Conservation (phyloP, 257 asterid species). For the Vinca minor region DNA sequence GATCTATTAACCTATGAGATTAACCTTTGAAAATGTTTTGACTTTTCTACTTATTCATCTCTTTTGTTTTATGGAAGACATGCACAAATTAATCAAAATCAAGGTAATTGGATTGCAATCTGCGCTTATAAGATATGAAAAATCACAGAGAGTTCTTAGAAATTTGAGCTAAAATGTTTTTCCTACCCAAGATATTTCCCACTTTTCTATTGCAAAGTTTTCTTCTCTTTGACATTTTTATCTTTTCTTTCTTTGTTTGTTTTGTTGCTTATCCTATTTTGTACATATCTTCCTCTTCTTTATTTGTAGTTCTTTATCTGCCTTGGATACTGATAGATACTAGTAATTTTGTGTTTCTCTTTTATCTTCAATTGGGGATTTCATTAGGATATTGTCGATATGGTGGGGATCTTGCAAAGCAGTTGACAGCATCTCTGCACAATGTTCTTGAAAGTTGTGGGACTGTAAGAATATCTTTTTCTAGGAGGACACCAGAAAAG, state of each 20-base stretch:
- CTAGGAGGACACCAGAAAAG: conserved; percentile 90
- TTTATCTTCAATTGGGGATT: conserved; percentile 13
- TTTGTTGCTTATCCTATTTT: background rate
- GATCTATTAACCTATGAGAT: too few species aligned
- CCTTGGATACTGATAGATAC: background rate
- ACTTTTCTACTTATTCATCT: background rate
- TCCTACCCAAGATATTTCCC: background rate
- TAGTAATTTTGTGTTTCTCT: background rate
- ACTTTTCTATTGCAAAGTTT: background rate
- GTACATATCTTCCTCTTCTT: background rate
- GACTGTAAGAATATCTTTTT: conserved; percentile 82
- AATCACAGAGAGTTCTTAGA: background rate
- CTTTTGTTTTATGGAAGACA: background rate
- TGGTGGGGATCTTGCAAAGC: conserved; percentile 81
- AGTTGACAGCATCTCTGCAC: conserved; percentile 58
- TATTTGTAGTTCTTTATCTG: background rate
- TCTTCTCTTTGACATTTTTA: background rate
- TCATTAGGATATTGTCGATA: conserved; percentile 75
- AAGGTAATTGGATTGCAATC: background rate
- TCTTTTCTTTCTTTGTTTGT: background rate
- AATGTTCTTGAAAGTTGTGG: conserved; percentile 82
- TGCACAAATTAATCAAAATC: too few species aligned
- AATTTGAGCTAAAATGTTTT: background rate
- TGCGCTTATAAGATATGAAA: background rate
- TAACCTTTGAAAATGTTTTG: background rate